These are phyloP conservation scores for Cladosporium sp. DNA, from an alignment of 2,329 filamentous ascomycete species.

Conservation along the genomic window DNA sequence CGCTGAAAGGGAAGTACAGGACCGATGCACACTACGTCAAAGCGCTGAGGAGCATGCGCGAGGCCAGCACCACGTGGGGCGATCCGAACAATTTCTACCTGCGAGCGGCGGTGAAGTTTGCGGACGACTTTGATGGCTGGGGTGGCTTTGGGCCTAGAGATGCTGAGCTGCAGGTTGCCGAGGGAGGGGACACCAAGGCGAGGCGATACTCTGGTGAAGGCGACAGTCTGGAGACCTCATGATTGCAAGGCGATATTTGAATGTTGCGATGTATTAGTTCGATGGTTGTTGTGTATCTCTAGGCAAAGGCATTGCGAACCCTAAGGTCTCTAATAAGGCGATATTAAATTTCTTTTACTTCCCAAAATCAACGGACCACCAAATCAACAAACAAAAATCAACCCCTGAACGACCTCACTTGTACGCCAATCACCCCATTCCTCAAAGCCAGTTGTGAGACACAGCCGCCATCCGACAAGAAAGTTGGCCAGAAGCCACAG, in stretches of 20 bases:
- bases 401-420: not conserved
- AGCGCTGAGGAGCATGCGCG: slow-evolving; percentile 69
- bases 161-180: slow-evolving; percentile 16
- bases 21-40: slow-evolving; percentile 85
- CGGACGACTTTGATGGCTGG: slow-evolving; percentile 71
- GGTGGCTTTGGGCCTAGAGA: slow-evolving; percentile 39
- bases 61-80: slow-evolving; percentile 70
- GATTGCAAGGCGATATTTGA: not conserved
- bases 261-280: no score
- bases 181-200: slow-evolving; percentile 3
- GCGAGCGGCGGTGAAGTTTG: slow-evolving; percentile 66
- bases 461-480: no score
- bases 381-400: no score
- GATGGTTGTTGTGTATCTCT: no score
- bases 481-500: no score
- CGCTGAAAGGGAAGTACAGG: slow-evolving; percentile 62
- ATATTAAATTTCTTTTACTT: no score
- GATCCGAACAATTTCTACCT: slow-evolving; percentile 64
- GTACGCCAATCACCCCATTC: not conserved
- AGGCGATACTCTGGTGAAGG: slow-evolving; percentile 21
- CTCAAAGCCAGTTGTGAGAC: not conserved
- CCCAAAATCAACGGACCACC: no score
- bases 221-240: not conserved
- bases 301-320: no score
- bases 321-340: no score